Base-by-base conservation (phyloP, 495 filamentous ascomycete genomes). In the Acidiella bohemica region DNA sequence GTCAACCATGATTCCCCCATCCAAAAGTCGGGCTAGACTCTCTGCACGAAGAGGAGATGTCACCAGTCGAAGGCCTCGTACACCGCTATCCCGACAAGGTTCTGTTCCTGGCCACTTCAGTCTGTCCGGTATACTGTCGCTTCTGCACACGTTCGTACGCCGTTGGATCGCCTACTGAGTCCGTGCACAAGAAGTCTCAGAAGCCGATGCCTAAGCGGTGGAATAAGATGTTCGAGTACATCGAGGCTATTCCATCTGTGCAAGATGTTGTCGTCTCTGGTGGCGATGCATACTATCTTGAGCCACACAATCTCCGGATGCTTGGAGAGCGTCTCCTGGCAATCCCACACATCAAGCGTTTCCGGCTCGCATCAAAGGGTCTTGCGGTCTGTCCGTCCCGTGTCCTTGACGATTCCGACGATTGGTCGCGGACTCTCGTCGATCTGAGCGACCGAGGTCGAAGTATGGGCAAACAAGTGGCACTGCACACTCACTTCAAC, bases 401-500 rank as follows among this genome's bases (percentile, higher is more conserved):
- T 11, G 59, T 71, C 19, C 55, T 74, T 1, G 71, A 75, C 39
- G 36, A 33, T 10, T 48, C 54, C 0, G 73, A 76, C 47, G 45
- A 33, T n/a, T 77, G 73, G 73, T 58, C 64, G 17, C 50, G 63
- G 0, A 54, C 67, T 16, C 39, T 77, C 23, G 57, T 75, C n/a
- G 51, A 47, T 13, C 33, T 75, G 14, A 60, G 64, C 3, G 58
- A 67, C 35, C 53, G 59, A 40, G 71, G 66, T 14, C 59, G 62
- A 20, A 46, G 40, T 32, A 52, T 64, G 10, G 71, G 71, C 8
- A 77, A 76, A 49, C 59, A 65, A n/a, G 62, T 77, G 36, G 70
- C 70, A 12, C 46, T 71, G 36, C 73, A 77, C 45, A 78, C 73
- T 0, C 73, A 78, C 51, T 73, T 78, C 57, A 76, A 78, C 44